Evolutionary conservation across 805 yeast species (phyloP).

Genomic region (Saccharomycopsis sp.): DNA sequence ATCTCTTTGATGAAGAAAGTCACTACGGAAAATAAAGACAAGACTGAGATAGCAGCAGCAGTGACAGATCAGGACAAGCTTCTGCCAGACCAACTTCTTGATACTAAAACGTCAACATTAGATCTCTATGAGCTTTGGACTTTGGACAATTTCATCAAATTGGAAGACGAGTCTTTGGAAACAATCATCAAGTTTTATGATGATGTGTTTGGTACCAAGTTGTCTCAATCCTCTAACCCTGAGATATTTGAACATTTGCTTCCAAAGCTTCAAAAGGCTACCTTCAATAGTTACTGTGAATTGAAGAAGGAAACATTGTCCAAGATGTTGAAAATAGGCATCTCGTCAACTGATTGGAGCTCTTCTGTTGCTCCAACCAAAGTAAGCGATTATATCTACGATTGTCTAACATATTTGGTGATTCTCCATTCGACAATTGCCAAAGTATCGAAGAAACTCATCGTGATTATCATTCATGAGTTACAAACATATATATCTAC

Average conservation of each 20-base stretch:
- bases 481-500: constrained; percentile 36
- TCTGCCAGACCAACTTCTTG: neutral
- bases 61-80: neutral
- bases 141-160: constrained; percentile 28
- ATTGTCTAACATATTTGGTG: constrained; percentile 42
- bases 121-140: constrained; percentile 21
- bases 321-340: constrained; percentile 36
- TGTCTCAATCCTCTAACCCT: constrained; percentile 28
- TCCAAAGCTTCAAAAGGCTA: constrained; percentile 40
- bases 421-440: constrained; percentile 46
- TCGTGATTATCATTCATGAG: constrained; percentile 39
- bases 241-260: constrained; percentile 38
- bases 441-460: constrained; percentile 41
- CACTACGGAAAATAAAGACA: constrained; percentile 19
- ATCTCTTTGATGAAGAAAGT: constrained; percentile 27
- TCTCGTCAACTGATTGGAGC: constrained; percentile 39
- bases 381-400: constrained; percentile 42
- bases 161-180: constrained; percentile 43
- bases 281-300: constrained; percentile 48
- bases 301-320: constrained; percentile 39
- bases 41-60: constrained; percentile 3
- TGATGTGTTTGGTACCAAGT: constrained; percentile 39
- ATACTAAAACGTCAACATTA: constrained; percentile 13
- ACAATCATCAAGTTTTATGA: constrained; percentile 44
- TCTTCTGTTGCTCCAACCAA: constrained; percentile 31